phyloP scores from a whole-genome alignment of 768 basidiomycete species.

The Hemileccinum rubropunctum region DNA sequence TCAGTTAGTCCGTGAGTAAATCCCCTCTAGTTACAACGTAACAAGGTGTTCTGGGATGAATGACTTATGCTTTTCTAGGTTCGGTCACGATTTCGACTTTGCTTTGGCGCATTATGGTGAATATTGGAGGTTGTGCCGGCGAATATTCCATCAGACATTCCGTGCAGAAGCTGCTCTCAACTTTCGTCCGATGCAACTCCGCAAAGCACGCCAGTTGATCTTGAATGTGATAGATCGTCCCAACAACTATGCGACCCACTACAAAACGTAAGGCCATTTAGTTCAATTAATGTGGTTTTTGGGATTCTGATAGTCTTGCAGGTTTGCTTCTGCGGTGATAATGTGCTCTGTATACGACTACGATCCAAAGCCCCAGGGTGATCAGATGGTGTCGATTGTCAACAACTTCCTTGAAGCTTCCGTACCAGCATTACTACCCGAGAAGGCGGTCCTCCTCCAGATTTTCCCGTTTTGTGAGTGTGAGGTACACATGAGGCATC shows the following conservation, averaged over 20 bases:
- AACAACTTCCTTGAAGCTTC: background rate
- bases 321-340: background rate
- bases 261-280: conserved; percentile 3
- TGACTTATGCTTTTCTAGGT: conserved; percentile 3
- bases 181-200: conserved; percentile 8
- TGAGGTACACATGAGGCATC: background rate
- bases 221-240: conserved; percentile 6
- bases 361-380: background rate
- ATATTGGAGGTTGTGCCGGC: conserved; percentile 9
- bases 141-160: conserved; percentile 18
- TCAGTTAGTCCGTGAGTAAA: conserved; percentile 15
- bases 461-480: background rate
- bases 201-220: conserved; percentile 6
- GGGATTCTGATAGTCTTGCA: background rate
- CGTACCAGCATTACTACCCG: background rate
- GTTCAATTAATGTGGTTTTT: too few relatives aligned
- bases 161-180: background rate
- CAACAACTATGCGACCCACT: conserved; percentile 4
- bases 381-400: background rate
- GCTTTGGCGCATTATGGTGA: conserved; percentile 12
- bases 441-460: background rate
- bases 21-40: background rate
- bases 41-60: background rate
- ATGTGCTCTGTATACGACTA: background rate
- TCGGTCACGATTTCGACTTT: conserved; percentile 14